Evolutionary conservation across 495 filamentous ascomycete species (phyloP), one percentile per base, ranked within the genome.

Genomic region (Cenococcum geophilum): DNA sequence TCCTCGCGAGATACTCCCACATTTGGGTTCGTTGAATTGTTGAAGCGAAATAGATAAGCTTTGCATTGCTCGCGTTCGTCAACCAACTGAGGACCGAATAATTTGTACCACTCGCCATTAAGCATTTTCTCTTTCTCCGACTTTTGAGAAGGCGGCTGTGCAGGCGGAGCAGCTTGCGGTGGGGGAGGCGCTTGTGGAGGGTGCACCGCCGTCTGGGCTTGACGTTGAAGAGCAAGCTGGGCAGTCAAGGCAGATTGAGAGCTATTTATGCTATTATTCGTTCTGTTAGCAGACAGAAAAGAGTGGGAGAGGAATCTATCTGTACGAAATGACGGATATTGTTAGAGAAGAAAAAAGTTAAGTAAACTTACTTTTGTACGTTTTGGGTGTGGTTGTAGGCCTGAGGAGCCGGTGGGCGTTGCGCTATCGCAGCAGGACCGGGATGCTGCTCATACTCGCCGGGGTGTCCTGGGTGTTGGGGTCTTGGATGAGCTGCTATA

Each of bases 51-150:
- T 61, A 92, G 82, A 6, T 90, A 90, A 12, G 82, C 82, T 66
- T 86, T 91, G 76, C 93, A 98, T 62, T 85, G 78, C 68, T 96
- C 88, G 22, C 95, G 86, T 64, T 97, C 93, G 50, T 91, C 81
- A 3, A 91, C 80, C 8, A 98, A 81, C 62, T 89, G 85, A 47
- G 83, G 79, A 68, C 88, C 84, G 63, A 85, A 89, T 0, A 89
- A 89, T 52, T 83, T 83, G 71, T 92, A 97, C 10, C 84, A 79
- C 25, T 91, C 79, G n/a, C 91, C 89, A 45, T 77, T 79, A 3
- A 96, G 78, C 93, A 98, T 98, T 74, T 96, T 93, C 51, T 96
- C 90, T 72, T 93, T 96, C 71, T 97, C 89, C 0, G 86, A 87
- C 55, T 61, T 59, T 14, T 64, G 35, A 82, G 73, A 60, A 64